Evolutionary conservation across 495 filamentous ascomycete genomes (phyloP).

Genomic region (Viridothelium virens): DNA sequence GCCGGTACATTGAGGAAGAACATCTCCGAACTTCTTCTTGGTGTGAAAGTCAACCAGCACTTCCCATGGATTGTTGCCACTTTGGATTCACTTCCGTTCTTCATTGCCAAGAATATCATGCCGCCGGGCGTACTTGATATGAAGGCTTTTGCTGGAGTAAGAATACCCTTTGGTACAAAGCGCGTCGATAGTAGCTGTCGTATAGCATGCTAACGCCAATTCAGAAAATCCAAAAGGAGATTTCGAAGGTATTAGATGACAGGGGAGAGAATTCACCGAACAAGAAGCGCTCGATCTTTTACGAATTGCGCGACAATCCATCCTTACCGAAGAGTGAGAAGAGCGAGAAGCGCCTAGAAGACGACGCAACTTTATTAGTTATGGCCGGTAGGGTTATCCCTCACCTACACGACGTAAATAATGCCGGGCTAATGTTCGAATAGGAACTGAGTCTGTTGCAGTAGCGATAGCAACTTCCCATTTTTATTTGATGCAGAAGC

Average conservation of each 20-base stretch:
- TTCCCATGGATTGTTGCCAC: not conserved
- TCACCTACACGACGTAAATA: not conserved
- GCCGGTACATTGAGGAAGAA: not conserved
- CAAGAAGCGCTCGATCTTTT: slow-evolving; percentile 13
- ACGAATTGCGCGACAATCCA: slow-evolving; percentile 14
- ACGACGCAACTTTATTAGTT: slow-evolving; percentile 24
- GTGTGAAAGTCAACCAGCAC: not conserved
- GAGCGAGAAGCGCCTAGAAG: slow-evolving; percentile 17
- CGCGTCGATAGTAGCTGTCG: not conserved
- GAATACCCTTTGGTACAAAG: not conserved
- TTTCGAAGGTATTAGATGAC: not conserved
- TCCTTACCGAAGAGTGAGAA: slow-evolving; percentile 23
- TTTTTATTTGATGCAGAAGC: slow-evolving; percentile 22
- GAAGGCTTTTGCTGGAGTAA: slow-evolving; percentile 4
- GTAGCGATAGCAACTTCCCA: slow-evolving; percentile 16
- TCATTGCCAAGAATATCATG: not conserved
- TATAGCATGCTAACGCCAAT: not conserved
- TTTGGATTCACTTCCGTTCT: not conserved
- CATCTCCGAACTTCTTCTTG: not conserved
- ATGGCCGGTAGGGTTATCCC: slow-evolving; percentile 15
- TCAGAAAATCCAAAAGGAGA: slow-evolving; percentile 6
- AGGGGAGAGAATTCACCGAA: not conserved
- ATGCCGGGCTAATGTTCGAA: not conserved
- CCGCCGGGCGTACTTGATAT: slow-evolving; percentile 9
- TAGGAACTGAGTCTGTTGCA: slow-evolving; percentile 19